Conservation (phyloP, 2,329 filamentous ascomycete species). For the Calonectria henricotiae region DNA sequence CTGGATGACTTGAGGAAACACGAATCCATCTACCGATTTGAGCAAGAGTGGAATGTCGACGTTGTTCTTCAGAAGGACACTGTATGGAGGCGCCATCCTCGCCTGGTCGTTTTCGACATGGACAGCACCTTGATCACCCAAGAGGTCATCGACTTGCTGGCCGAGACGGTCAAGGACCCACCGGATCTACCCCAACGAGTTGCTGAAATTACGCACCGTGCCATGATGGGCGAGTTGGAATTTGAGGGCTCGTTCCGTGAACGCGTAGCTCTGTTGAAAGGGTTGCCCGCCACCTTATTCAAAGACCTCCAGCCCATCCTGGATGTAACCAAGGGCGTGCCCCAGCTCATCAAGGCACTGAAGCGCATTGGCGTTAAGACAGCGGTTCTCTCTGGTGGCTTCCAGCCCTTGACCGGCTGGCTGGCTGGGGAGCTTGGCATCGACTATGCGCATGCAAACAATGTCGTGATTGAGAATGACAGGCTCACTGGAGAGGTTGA, state of each 20-base stretch:
- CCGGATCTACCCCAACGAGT: constrained; percentile 85
- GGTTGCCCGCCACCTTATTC: constrained; percentile 85
- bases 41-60: constrained; percentile 91
- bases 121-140: constrained; percentile 97
- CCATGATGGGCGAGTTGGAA: constrained; percentile 96
- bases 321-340: constrained; percentile 86
- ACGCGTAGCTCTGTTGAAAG: constrained; percentile 85
- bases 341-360: constrained; percentile 80
- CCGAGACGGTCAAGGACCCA: constrained; percentile 80
- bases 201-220: constrained; percentile 89
- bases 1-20: constrained; percentile 83
- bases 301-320: constrained; percentile 82
- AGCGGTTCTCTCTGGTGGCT: constrained; percentile 93
- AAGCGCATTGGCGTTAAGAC: constrained; percentile 88
- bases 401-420: constrained; percentile 91
- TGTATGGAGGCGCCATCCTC: constrained; percentile 84
- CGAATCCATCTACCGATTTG: constrained; percentile 86
- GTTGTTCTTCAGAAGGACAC: constrained; percentile 83
- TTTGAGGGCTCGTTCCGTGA: constrained; percentile 89
- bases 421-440: constrained; percentile 85
- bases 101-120: constrained; percentile 98
- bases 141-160: constrained; percentile 97
- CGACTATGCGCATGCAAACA: constrained; percentile 91
- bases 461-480: constrained; percentile 77
- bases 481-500: constrained; percentile 81